Percentiles rank a stretch among this genome's conserved stretches.
phyloP scores from a whole-genome alignment of 805 yeast genomes.

The Hanseniaspora valbyensis region DNA sequence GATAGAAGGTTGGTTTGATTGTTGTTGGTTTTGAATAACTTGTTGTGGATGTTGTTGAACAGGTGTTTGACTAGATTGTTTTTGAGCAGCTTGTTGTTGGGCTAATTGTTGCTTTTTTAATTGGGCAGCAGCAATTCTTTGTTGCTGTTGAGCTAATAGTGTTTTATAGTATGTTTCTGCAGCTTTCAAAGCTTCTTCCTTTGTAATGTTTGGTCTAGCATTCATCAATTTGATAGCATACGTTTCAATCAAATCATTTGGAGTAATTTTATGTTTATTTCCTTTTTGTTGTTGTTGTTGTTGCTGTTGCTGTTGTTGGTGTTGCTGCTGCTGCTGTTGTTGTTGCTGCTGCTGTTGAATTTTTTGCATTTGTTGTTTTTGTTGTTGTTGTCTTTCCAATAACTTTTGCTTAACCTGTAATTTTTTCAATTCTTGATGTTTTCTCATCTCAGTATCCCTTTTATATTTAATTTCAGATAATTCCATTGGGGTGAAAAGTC shows the following conservation, averaged over 20 bases:
- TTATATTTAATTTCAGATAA: conserved; percentile 73
- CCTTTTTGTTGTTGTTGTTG: conserved; percentile 14
- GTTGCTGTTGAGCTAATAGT: conserved; percentile 22
- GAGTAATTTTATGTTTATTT: conserved; percentile 8
- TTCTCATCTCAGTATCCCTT: conserved; percentile 74
- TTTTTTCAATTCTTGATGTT: conserved; percentile 26
- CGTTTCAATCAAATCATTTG: conserved; percentile 25
- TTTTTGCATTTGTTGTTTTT: conserved; percentile 2
- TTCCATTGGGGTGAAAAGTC: conserved; percentile 60
- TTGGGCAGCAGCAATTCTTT: not conserved
- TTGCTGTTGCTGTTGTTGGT: conserved; percentile 5
- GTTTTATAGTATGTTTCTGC: conserved; percentile 27
- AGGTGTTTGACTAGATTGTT: not conserved
- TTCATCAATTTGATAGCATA: conserved; percentile 26
- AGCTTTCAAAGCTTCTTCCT: conserved; percentile 28
- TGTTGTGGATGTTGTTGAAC: not conserved
- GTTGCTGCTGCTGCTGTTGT: conserved; percentile 14
- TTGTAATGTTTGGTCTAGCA: conserved; percentile 27
- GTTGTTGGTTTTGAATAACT: no score
- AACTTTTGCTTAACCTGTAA: conserved; percentile 16
- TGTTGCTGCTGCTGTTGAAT: conserved; percentile 14
- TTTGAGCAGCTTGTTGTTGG: not conserved
- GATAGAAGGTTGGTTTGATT: not conserved
- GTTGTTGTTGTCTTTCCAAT: conserved; percentile 17
- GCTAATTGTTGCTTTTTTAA: not conserved